phyloP scores from a whole-genome alignment of 306 rosid species.

The Sindora glabra region DNA sequence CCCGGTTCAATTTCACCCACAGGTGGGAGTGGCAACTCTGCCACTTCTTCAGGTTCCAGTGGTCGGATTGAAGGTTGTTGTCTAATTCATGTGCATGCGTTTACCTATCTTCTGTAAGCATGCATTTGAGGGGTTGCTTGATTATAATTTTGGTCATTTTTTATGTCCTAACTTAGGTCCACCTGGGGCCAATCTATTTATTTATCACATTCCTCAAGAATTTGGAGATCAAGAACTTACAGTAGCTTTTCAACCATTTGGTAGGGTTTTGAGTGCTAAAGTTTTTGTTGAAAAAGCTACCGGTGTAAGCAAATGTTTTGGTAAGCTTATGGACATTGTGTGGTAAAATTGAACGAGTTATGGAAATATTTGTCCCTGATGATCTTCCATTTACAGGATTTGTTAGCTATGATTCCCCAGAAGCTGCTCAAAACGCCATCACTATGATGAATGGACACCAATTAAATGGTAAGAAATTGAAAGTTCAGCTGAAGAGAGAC shows the following conservation, averaged over 20 bases:
- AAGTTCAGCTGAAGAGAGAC: conserved; percentile 99
- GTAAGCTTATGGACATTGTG: conserved; percentile 37
- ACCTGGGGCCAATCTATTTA: conserved; percentile 95
- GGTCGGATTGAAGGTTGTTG: conserved; percentile 86
- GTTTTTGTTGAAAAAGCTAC: conserved; percentile 98
- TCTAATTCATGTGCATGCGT: not conserved
- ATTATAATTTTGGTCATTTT: conserved; percentile 25
- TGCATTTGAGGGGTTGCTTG: not conserved
- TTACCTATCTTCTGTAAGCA: not conserved
- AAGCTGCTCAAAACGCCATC: conserved; percentile 84
- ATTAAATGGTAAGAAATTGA: conserved; percentile 85
- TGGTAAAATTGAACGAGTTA: conserved; percentile 15
- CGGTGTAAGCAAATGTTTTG: conserved; percentile 96
- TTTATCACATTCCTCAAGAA: conserved; percentile 99
- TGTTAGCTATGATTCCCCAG: conserved; percentile 89
- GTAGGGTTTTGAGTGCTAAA: conserved; percentile 93
- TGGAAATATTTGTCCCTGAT: conserved; percentile 21
- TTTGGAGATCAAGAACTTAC: conserved; percentile 89
- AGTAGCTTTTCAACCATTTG: conserved; percentile 76
- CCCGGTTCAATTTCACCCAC: conserved; percentile 65
- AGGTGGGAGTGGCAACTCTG: conserved; percentile 39
- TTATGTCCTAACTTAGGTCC: conserved; percentile 61
- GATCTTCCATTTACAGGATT: conserved; percentile 58
- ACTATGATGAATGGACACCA: conserved; percentile 83
- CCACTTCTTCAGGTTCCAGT: conserved; percentile 53